A percentile compares a stretch with the other conserved stretches of the same genome.
Conservation (phyloP, 2,329 filamentous ascomycete genomes). For the Parafenestella ontariensis region DNA sequence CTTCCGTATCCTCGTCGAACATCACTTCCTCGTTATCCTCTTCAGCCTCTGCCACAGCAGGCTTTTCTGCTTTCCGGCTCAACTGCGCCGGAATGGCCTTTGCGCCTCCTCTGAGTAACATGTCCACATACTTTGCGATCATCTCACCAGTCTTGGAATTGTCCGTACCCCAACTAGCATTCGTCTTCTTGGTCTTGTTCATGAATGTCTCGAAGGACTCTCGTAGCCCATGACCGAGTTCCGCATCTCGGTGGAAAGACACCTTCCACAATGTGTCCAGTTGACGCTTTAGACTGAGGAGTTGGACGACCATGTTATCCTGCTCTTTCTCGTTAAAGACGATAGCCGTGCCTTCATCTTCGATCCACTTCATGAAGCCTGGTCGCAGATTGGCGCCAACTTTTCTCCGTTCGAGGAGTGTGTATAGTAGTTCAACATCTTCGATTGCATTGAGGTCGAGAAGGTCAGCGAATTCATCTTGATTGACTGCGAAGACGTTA, state of each 20-base stretch:
- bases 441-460: constrained; percentile 73
- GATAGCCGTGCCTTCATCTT: constrained; percentile 74
- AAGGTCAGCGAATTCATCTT: constrained; percentile 73
- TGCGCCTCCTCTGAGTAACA: constrained; percentile 83
- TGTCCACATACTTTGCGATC: constrained; percentile 97
- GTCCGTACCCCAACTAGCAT: constrained; percentile 76
- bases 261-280: constrained; percentile 79
- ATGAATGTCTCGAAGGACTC: constrained; percentile 91
- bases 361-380: constrained; percentile 82
- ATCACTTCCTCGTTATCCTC: constrained; percentile 67
- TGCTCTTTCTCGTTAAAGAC: constrained; percentile 80
- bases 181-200: constrained; percentile 80
- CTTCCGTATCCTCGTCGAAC: constrained; percentile 87
- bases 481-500: constrained; percentile 54
- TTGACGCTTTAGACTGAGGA: constrained; percentile 80
- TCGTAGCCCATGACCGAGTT: constrained; percentile 77
- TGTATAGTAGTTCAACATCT: constrained; percentile 78
- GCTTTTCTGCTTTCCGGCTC: constrained; percentile 63
- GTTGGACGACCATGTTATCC: constrained; percentile 83
- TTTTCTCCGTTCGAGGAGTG: constrained; percentile 73
- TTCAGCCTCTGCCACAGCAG: constrained; percentile 65
- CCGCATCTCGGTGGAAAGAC: constrained; percentile 79
- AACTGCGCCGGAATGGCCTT: constrained; percentile 79
- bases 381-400: constrained; percentile 73
- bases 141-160: constrained; percentile 97